Base-by-base conservation (phyloP, 345 rosid genomes). In the Citropsis articulata region DNA sequence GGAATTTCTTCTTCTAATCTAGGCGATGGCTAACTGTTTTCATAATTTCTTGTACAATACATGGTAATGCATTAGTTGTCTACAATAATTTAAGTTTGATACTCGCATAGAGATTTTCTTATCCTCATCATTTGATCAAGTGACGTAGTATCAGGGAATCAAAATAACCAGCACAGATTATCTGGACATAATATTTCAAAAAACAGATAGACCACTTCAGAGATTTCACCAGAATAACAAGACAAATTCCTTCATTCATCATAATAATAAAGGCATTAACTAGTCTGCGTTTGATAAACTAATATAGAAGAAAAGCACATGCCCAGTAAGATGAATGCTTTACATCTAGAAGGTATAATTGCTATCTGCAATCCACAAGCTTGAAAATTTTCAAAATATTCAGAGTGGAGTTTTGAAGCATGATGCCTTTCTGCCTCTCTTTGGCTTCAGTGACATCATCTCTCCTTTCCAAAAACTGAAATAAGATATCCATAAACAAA, bases 1-100 rank as follows among this genome's bases (percentile, higher is more conserved):
- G 91, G 90, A 80, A 85, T 86, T 81, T 86, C 85, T 71, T 87
- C 88, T 14, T 88, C 89, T 71, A 88, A 85, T 24, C 22, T 78
- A 2, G 87, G 75, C 9, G 86, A 85, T 77, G 84, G 85, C 71
- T 79, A 78, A 80, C 61, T 16, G 21, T 67, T 78, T 40, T 1
- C 61, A 57, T 4, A 45, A 30, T 60, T 65, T 66, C 10, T 62
- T 67, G 67, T 66, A 66, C 73, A 66, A 65, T 28, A 24, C 6
- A 57, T 66, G 16, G 22, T 30, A 65, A 64, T 40, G 73, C 31
- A 38, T 24, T 38, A 8, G 56, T 40, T 24, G 9, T 12, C 56
- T 24, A 68, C 7, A 68, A 2, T 40, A n/a, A 13, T 68, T 40
- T 40, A 6, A 45, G 31, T 40, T 40, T 12, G 22, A 68, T 30